These are phyloP conservation scores for Cyclostephanos invisitatus DNA, from an alignment of 108 stramenopile genomes.

Conservation along the genomic window DNA sequence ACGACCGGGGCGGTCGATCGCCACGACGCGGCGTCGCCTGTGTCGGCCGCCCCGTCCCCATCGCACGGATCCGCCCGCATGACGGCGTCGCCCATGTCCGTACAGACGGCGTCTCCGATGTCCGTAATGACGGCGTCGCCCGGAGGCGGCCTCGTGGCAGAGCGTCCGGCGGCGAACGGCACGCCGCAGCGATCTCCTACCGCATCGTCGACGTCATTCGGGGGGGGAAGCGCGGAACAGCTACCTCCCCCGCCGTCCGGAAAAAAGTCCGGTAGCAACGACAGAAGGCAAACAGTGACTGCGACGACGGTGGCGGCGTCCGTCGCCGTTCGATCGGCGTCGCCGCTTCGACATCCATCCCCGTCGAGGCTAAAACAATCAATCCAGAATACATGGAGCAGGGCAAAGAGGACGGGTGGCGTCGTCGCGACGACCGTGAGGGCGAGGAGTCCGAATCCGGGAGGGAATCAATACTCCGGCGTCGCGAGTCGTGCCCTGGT, in stretches of 20 bases:
- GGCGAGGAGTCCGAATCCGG: not conserved
- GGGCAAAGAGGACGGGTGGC: conserved; percentile 8
- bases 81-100: too few species aligned
- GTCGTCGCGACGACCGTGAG: not conserved
- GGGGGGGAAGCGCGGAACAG: not conserved
- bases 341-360: conserved; percentile 32
- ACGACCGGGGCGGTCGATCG: too few species aligned
- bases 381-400: conserved; percentile 13
- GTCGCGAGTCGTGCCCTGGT: conserved; percentile 27
- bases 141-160: not conserved
- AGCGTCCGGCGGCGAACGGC: not conserved
- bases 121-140: not conserved
- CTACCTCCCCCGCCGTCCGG: not conserved
- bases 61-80: too few species aligned
- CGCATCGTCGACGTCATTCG: not conserved
- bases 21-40: too few species aligned
- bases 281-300: not conserved
- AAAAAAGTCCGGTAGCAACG: not conserved
- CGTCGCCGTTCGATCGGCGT: conserved; percentile 22
- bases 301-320: not conserved
- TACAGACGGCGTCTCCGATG: not conserved
- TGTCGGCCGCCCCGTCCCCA: too few species aligned
- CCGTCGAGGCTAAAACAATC: conserved; percentile 23
- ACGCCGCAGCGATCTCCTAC: not conserved
- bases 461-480: conserved; percentile 33